Conservation (phyloP, 305 asterid genomes). For the Nicotiana rustica region DNA sequence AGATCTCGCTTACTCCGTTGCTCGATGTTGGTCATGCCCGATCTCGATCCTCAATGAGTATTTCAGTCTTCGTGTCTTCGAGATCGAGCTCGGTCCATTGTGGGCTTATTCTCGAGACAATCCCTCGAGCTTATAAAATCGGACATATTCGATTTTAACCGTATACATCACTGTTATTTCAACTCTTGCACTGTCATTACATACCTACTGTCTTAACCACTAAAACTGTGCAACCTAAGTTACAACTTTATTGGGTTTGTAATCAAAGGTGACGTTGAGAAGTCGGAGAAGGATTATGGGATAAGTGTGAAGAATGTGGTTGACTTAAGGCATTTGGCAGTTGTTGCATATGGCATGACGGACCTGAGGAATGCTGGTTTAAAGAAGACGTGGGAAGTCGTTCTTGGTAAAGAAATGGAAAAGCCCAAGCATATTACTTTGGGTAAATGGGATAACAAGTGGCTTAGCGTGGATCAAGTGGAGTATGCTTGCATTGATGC, state of each 20-base stretch:
- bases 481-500: constrained; percentile 61
- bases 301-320: constrained; percentile 28
- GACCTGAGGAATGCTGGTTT: background rate
- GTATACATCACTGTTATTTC: constrained; percentile 14
- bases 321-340: background rate
- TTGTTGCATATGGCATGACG: background rate
- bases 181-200: constrained; percentile 38
- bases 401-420: constrained; percentile 44
- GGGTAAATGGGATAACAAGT: constrained; percentile 58
- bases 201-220: constrained; percentile 38
- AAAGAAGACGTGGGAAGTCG: background rate
- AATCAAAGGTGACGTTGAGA: constrained; percentile 44
- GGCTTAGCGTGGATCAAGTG: constrained; percentile 51
- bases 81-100: no score
- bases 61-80: no score
- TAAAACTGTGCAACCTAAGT: constrained; percentile 45
- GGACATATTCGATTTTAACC: no score
- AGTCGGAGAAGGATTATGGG: constrained; percentile 44
- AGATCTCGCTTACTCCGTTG: no score
- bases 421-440: constrained; percentile 53
- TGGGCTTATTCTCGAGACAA: no score
- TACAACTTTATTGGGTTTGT: constrained; percentile 57
- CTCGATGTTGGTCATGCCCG: no score
- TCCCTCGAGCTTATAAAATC: no score
- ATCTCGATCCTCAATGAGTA: no score